Base-by-base conservation (phyloP, 495 filamentous ascomycete genomes). In the Aspergillus nidulans region DNA sequence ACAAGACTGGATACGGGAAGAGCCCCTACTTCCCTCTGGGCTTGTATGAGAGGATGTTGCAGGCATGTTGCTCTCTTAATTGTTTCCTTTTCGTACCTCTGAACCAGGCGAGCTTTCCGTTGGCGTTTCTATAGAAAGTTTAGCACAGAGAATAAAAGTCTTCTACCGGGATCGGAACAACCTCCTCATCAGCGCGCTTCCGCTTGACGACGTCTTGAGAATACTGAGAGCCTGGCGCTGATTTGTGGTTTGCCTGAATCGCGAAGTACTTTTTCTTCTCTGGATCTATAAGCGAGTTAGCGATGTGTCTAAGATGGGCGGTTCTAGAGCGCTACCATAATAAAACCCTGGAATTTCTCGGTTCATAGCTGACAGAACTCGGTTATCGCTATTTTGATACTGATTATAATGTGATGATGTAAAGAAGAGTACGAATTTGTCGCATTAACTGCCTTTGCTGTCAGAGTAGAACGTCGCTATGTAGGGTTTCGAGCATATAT, bases 261-360 rank as follows among this genome's bases (percentile, higher is more conserved):
- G 72, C 74, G 64, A 83, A 85, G 59, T 85, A 85, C 51, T 81
- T 83, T 42, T 77, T 77, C 63, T 80, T 82, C 34, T 79, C 77
- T 13, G 62, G 56, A 60, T 83, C 81, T 80, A 61, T 16, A 40
- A 9, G 4, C 18, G 16, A 23, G 24, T 56, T 34, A 39, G 46
- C 52, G 9, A 28, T 25, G 26, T 28, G 19, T 38, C 8, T 39
- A 39, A 9, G 43, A 43, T 32, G 2, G 18, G 1, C 2, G 12
- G 9, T 32, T 49, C 1, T 23, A 32, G 25, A 10, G 6, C 4
- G 34, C 43, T 47, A 67, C 61, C 64, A 56, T 53, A 67, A 43
- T 62, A 63, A 41, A 63, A 67, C 36, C 69, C 68, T 46, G 69
- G 61, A 55, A 68, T 66, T 49, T 64, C 52, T 60, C 64, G 59